These are phyloP conservation scores for Botrytis deweyae DNA, from an alignment of 2,329 filamentous ascomycete species.

Conservation along the genomic window DNA sequence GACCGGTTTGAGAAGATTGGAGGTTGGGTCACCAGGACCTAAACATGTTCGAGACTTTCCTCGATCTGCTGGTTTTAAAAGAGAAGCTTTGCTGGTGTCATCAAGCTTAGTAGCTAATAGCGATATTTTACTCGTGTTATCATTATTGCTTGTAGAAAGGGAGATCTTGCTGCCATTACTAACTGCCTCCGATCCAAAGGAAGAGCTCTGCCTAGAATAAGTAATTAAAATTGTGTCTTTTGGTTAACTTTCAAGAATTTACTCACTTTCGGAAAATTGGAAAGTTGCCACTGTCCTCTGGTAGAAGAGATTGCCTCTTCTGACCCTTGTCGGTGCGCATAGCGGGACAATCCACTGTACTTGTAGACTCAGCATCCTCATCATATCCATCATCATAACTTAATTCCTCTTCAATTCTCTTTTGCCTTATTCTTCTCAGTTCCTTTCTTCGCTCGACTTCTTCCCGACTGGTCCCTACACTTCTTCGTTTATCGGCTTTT, in stretches of 20 bases:
- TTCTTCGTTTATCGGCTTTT: constrained; percentile 43
- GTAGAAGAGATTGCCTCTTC: constrained; percentile 19
- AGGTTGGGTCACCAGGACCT: constrained; percentile 14
- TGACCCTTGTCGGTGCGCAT: constrained; percentile 7
- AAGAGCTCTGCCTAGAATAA: background rate
- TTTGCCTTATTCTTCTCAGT: constrained; percentile 54
- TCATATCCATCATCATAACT: constrained; percentile 47
- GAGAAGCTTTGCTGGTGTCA: background rate
- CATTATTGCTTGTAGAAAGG: background rate
- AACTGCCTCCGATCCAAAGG: background rate
- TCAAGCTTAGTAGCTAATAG: constrained; percentile 5
- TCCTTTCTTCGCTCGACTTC: constrained; percentile 56
- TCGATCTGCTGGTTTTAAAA: background rate
- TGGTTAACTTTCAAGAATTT: background rate
- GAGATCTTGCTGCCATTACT: constrained; percentile 4
- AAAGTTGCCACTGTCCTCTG: constrained; percentile 21
- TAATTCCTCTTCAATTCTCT: constrained; percentile 58
- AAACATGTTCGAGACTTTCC: constrained; percentile 9
- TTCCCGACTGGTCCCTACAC: constrained; percentile 50
- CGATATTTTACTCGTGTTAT: background rate
- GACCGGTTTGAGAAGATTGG: constrained; percentile 23
- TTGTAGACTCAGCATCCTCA: constrained; percentile 39
- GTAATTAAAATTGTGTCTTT: background rate
- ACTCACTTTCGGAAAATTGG: constrained; percentile 18
- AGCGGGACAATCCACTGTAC: constrained; percentile 21